These are phyloP conservation scores for Lipomyces sp. DNA, from an alignment of 805 yeast genomes.

Conservation along the genomic window DNA sequence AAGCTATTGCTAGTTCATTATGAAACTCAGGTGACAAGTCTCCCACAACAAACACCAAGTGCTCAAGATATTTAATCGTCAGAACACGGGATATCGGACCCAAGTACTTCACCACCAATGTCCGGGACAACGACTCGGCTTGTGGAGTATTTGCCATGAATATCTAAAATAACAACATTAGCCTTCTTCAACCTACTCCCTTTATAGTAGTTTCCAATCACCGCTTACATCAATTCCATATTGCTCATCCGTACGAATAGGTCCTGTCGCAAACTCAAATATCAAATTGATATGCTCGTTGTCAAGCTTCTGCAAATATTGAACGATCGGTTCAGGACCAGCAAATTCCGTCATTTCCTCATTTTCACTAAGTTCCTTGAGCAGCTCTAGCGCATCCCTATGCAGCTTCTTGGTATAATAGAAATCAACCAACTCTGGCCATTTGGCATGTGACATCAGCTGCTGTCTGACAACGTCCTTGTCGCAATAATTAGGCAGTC, in stretches of 20 bases:
- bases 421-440: slow-evolving; percentile 76
- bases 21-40: slow-evolving; percentile 50
- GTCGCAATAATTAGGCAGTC: slow-evolving; percentile 77
- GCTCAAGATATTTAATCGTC: slow-evolving; percentile 58
- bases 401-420: slow-evolving; percentile 68
- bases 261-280: slow-evolving; percentile 60
- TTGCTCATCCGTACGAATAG: slow-evolving; percentile 49
- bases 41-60: slow-evolving; percentile 51
- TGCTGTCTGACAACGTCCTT: slow-evolving; percentile 62
- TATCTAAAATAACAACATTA: slow-evolving; percentile 43
- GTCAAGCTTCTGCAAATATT: slow-evolving; percentile 62
- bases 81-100: slow-evolving; percentile 42
- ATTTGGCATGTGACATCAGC: slow-evolving; percentile 55
- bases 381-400: slow-evolving; percentile 65
- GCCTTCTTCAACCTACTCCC: too few species aligned
- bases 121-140: slow-evolving; percentile 61
- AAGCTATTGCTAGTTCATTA: slow-evolving; percentile 53
- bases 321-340: slow-evolving; percentile 55
- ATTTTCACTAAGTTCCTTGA: slow-evolving; percentile 50
- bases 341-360: slow-evolving; percentile 38
- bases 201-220: background rate
- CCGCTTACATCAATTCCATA: slow-evolving; percentile 47
- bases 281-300: slow-evolving; percentile 58
- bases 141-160: slow-evolving; percentile 70
- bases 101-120: slow-evolving; percentile 60